Conservation (phyloP, 2,329 filamentous ascomycete genomes). For the Camillea tinctor region DNA sequence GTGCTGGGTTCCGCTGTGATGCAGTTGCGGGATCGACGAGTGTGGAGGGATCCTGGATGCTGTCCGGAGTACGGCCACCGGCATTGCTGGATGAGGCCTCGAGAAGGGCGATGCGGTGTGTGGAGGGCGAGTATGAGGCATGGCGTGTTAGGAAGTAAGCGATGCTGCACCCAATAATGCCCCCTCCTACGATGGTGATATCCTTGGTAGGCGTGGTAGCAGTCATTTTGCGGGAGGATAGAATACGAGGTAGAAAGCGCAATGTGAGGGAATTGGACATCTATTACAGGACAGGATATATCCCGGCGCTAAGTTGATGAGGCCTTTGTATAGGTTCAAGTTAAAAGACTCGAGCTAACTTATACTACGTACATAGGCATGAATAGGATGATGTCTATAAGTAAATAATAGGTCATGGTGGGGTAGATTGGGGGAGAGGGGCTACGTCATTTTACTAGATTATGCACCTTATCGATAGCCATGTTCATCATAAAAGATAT, state of each 20-base stretch:
- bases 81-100: conserved; percentile 58
- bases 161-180: conserved; percentile 73
- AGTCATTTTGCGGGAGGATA: conserved; percentile 5
- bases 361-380: too few relatives aligned
- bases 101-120: conserved; percentile 67
- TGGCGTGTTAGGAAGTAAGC: conserved; percentile 75
- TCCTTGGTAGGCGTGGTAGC: conserved; percentile 21
- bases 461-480: too few relatives aligned
- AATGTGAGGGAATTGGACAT: background rate
- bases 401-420: too few relatives aligned
- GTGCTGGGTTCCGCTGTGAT: conserved; percentile 30
- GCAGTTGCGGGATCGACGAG: conserved; percentile 27
- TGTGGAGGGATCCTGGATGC: conserved; percentile 31
- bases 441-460: too few relatives aligned
- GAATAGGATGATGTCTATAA: too few relatives aligned
- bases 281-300: background rate
- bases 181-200: conserved; percentile 56
- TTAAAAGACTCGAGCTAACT: too few relatives aligned
- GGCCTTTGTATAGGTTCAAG: too few relatives aligned
- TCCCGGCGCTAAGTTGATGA: too few relatives aligned
- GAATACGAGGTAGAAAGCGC: background rate
- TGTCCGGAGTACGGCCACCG: conserved; percentile 34
- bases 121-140: conserved; percentile 61
- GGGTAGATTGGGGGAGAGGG: too few relatives aligned
- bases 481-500: too few relatives aligned